These are phyloP conservation scores for Nakaseomyces nivariensis DNA, from an alignment of 1,139 yeast genomes.

Conservation along the genomic window DNA sequence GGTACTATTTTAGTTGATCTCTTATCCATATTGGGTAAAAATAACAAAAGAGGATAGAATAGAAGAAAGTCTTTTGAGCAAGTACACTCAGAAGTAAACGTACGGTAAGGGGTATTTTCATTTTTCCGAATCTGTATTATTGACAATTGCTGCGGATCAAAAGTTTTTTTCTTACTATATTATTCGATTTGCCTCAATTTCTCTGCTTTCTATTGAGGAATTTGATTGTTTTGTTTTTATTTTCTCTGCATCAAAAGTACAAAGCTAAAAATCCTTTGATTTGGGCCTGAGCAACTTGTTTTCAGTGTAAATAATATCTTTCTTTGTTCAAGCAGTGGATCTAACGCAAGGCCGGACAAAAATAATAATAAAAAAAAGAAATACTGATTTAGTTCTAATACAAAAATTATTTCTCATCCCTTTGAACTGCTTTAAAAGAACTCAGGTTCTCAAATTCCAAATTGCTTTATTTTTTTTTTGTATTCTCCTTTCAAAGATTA, in stretches of 20 bases:
- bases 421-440: neutral
- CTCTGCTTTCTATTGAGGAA: neutral
- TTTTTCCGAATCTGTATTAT: neutral
- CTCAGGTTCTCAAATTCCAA: neutral
- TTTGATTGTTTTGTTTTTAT: neutral
- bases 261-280: neutral
- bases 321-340: constrained; percentile 4
- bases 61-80: neutral
- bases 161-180: neutral
- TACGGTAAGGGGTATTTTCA: neutral
- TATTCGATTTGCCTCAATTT: neutral
- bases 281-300: neutral
- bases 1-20: neutral
- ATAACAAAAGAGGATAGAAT: neutral
- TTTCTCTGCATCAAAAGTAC: neutral
- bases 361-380: neutral
- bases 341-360: neutral
- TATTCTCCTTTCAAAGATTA: neutral
- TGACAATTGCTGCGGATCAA: neutral
- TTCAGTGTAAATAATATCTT: neutral
- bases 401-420: neutral
- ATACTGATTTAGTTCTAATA: neutral
- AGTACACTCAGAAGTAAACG: neutral
- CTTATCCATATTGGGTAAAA: neutral
- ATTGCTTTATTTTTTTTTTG: neutral